Base-by-base conservation (phyloP, 2,329 filamentous ascomycete genomes). In the Madurella fahalii region DNA sequence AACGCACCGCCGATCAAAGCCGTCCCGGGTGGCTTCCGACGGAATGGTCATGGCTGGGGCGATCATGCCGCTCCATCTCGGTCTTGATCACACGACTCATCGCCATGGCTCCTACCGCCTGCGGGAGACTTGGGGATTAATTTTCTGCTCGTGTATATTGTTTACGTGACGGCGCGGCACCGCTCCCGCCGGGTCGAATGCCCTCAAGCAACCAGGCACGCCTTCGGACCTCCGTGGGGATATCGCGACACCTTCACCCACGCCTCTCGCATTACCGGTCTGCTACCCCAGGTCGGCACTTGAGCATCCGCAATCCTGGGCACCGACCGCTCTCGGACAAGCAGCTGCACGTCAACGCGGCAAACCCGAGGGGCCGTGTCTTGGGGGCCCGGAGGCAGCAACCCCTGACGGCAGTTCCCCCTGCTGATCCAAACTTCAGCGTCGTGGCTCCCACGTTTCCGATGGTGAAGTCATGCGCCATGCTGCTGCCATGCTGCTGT, bases 221-320 rank as follows among this genome's bases (percentile, higher is more conserved):
- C 11, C 2, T 15, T 20, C 56, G 56, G 56, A 58, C 47, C 11
- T 58, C 56, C 56, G 56, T 58, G 56, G 56, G 56, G 56, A 45
- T 34, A n/a, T 37, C 13, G 37, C 32, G 48, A 47, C 41, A 32
- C 47, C 5, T 11, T 39, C 17, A 9, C 13, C 15, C 51, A 3
- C n/a, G 51, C 40, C 17, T 15, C 20, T 47, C 12, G 31, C 39
- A 30, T 32, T n/a, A 15, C 17, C 25, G 16, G n/a, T 13, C 7
- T 15, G 11, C 32, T 45, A 30, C 45, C 40, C 25, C 39, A 34
- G 31, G 45, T 53, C 51, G 50, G 50, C 37, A 52, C 42, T 52
- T 47, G 32, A 15, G 7, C 16, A 46, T 37, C 34, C 34, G 34
- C 13, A 37, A 37, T 15, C 11, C 11, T 5, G 13, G 34, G 40